phyloP scores from a whole-genome alignment of 495 filamentous ascomycete species.

The Halenospora varia region DNA sequence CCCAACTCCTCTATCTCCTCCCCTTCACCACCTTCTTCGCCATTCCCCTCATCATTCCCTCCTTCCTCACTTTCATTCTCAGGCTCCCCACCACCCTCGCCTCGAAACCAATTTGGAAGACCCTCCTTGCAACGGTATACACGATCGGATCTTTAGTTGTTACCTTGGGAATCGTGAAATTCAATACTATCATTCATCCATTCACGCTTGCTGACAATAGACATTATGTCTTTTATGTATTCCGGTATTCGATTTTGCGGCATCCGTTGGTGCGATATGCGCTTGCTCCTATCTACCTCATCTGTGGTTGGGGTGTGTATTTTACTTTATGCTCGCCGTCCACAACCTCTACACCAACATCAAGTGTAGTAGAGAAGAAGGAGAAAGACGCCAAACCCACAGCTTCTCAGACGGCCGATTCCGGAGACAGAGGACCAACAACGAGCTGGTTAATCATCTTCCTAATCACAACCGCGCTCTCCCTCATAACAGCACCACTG shows the following conservation, averaged over 20 bases:
- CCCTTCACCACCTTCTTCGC: constrained; percentile 88
- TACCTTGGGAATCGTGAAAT: constrained; percentile 58
- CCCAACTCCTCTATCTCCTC: constrained; percentile 95
- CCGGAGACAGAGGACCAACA: constrained; percentile 3
- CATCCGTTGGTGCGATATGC: constrained; percentile 62
- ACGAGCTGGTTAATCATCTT: constrained; percentile 52
- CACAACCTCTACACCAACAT: not conserved
- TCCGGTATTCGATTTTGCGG: constrained; percentile 71
- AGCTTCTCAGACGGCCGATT: not conserved
- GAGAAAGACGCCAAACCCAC: not conserved
- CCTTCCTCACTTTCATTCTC: constrained; percentile 21
- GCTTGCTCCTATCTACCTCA: constrained; percentile 58
- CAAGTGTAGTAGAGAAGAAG: not conserved
- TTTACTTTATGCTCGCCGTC: constrained; percentile 18
- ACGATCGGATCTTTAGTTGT: constrained; percentile 27
- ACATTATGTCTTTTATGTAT: constrained; percentile 96
- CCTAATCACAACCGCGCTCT: constrained; percentile 67
- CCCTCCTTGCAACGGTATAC: constrained; percentile 21
- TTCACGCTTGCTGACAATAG: constrained; percentile 96
- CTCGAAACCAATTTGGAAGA: constrained; percentile 2
- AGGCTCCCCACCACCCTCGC: not conserved
- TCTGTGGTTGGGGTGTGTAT: constrained; percentile 60
- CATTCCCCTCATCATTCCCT: constrained; percentile 64
- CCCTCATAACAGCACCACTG: constrained; percentile 80
- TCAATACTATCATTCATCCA: constrained; percentile 92